A percentile compares a stretch with the other conserved stretches of the same genome.
Conservation (phyloP, 192 early-diverging fungal genomes). For the Coemansia sp. region DNA sequence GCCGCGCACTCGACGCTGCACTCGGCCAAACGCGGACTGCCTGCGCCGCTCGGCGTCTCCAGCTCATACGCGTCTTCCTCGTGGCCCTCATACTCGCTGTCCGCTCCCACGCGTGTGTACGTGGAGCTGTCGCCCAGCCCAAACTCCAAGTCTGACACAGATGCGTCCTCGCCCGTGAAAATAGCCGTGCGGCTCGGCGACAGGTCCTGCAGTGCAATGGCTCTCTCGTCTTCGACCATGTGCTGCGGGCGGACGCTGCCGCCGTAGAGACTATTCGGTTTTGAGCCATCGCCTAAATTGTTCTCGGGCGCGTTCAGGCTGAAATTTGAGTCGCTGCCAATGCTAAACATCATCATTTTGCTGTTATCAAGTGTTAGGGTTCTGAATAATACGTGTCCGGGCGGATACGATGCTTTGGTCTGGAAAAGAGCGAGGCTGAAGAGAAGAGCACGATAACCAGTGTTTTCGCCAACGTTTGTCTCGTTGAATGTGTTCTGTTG, state of each 20-base stretch:
- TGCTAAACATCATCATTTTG: constrained; percentile 22
- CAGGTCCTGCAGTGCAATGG: constrained; percentile 14
- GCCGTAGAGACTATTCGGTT: constrained; percentile 53
- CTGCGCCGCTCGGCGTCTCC: neutral
- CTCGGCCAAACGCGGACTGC: constrained; percentile 28
- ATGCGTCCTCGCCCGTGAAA: neutral
- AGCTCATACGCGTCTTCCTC: constrained; percentile 14
- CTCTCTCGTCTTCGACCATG: neutral
- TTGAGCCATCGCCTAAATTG: constrained; percentile 29
- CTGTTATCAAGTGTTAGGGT: neutral
- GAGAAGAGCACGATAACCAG: constrained; percentile 11
- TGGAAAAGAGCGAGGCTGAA: constrained; percentile 7
- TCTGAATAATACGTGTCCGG: neutral
- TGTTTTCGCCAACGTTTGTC: constrained; percentile 11
- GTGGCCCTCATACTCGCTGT: constrained; percentile 5
- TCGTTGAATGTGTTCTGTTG: neutral
- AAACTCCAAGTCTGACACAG: constrained; percentile 5
- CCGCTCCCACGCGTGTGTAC: neutral
- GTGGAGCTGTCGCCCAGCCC: neutral
- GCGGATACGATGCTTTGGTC: constrained; percentile 1
- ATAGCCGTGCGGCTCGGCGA: constrained; percentile 15
- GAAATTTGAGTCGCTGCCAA: constrained; percentile 9
- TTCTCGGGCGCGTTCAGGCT: constrained; percentile 10
- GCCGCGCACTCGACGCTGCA: constrained; percentile 51
- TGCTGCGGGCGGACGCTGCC: constrained; percentile 28